Evolutionary conservation across 2,329 filamentous ascomycete species (phyloP).

Genomic region (Hypoxylon sp.): DNA sequence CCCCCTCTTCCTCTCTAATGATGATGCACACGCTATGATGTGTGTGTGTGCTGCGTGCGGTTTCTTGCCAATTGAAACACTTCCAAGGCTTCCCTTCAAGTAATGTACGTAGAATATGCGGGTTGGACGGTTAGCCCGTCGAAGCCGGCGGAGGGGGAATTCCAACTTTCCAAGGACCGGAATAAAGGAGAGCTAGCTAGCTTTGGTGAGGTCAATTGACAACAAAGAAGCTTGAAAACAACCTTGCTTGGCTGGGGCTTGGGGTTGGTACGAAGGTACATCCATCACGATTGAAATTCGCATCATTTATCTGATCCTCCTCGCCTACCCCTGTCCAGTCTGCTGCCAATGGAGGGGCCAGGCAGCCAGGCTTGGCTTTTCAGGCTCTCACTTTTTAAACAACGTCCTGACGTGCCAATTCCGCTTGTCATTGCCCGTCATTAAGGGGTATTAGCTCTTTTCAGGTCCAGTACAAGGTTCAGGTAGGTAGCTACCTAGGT

Average conservation of each 20-base stretch:
- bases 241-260: background rate
- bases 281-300: background rate
- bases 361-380: slow-evolving; percentile 6
- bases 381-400: background rate
- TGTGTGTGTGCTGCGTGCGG: background rate
- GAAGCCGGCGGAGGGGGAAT: background rate
- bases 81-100: background rate
- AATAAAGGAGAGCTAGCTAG: background rate
- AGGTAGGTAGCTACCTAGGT: background rate
- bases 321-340: slow-evolving; percentile 28
- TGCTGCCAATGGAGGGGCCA: background rate
- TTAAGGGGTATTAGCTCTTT: background rate
- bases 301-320: slow-evolving; percentile 1
- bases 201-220: slow-evolving; percentile 14
- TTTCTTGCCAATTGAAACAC: background rate
- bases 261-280: slow-evolving; percentile 3
- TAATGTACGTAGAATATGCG: background rate
- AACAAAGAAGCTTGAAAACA: slow-evolving; percentile 9
- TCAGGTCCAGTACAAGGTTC: background rate
- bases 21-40: too few species aligned
- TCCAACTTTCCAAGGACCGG: background rate
- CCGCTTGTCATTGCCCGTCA: background rate
- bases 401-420: background rate
- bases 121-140: background rate
- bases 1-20: background rate